Base-by-base conservation (phyloP, 768 basidiomycete species). In the Naematelia encephala region DNA sequence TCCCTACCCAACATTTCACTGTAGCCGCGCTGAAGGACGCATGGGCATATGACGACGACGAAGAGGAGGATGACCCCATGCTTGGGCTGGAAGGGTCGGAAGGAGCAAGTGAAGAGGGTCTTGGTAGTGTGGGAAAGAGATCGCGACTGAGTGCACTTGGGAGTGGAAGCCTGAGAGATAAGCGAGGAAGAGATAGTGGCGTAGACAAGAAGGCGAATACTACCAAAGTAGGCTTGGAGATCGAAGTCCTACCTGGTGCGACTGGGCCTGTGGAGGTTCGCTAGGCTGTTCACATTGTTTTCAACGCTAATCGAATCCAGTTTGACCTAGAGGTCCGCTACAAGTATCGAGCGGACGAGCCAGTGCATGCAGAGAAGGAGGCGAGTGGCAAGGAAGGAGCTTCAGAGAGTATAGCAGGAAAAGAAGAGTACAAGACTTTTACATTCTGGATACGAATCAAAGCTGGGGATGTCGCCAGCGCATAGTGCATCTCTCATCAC, bases 1-100 rank as follows among this genome's bases (percentile, higher is more conserved):
- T 98, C 2, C 93, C 91, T 0, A 85, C 85, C 11, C 80, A 84
- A 0, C 79, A 86, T 8, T 94, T 99, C 73, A 80, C 88, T 4
- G 84, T 98, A 48, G 86, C 88, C 13, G 89, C 94, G 1, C 93
- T 88, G 71, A 91, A 91, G 16, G 96, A 98, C 74, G 91, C 90
- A 29, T 98, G 94, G 94, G 92, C 98, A 76, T 96, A 92, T 62
- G 94, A 96, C 54, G 92, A 92, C 59, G 91, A 94, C 58, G 91
- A 90, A 29, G 80, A 78, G 10, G 78, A 80, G 47, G 83, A 82
- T 45, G 80, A 80, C 12, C 82, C 82, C 28, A 79, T 79, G 29
- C 78, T 79, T 21, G 79, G 79, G 23, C 25, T 58, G n/a, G 76
- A 74, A 19, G 77, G 70, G 21, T 67, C 63, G 0, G 75, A 28